phyloP scores from a whole-genome alignment of 352 stramenopile species.

The Globisporangium polare region DNA sequence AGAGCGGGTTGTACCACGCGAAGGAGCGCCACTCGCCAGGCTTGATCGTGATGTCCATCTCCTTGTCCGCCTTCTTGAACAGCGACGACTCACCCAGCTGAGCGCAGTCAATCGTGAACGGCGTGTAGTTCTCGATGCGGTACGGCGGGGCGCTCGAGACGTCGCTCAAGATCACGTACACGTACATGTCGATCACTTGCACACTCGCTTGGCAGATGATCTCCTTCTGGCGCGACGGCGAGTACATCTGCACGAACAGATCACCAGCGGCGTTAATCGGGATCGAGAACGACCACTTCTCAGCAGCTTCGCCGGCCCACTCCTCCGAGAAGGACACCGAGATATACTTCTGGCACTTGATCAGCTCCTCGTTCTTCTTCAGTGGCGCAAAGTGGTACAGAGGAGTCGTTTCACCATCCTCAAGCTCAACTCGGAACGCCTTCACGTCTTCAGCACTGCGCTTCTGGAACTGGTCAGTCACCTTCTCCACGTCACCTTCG shows the following conservation, averaged over 20 bases:
- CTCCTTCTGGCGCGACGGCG: conserved; percentile 57
- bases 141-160: conserved; percentile 77
- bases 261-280: conserved; percentile 76
- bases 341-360: conserved; percentile 69
- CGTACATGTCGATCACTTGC: conserved; percentile 86
- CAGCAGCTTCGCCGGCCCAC: conserved; percentile 43
- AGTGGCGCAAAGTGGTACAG: conserved; percentile 80
- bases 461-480: conserved; percentile 72
- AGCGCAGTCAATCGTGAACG: conserved; percentile 69
- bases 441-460: conserved; percentile 59
- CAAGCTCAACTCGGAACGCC: conserved; percentile 39
- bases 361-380: conserved; percentile 57
- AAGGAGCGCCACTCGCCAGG: conserved; percentile 75
- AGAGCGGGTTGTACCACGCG: conserved; percentile 79
- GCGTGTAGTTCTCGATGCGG: conserved; percentile 87
- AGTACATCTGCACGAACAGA: conserved; percentile 80
- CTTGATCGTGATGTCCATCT: conserved; percentile 46
- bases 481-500: conserved; percentile 56
- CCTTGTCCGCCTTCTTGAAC: conserved; percentile 56
- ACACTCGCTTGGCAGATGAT: conserved; percentile 84
- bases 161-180: conserved; percentile 85
- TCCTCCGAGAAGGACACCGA: conserved; percentile 73
- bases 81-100: conserved; percentile 67
- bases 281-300: conserved; percentile 79
- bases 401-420: conserved; percentile 59